Conservation (phyloP, 2,329 filamentous ascomycete genomes). For the Talaromyces sp. region DNA sequence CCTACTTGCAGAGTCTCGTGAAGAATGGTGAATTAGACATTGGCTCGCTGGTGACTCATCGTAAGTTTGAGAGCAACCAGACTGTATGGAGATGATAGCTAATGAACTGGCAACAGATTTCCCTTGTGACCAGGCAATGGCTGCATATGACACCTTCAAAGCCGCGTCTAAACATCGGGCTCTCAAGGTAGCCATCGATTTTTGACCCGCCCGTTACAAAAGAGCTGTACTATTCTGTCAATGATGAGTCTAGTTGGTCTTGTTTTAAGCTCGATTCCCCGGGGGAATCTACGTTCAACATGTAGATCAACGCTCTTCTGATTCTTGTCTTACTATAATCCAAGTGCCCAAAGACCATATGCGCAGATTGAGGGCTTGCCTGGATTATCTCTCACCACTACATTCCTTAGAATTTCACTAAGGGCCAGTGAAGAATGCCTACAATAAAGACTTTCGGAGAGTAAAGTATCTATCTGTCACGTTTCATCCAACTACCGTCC, state of each 20-base stretch:
- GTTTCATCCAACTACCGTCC: too few species aligned
- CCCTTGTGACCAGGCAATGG: neutral
- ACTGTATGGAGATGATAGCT: neutral
- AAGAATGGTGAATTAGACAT: constrained; percentile 1
- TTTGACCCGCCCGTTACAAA: neutral
- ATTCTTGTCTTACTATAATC: neutral
- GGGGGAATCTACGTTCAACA: neutral
- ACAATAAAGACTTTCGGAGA: too few species aligned
- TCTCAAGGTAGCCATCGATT: neutral
- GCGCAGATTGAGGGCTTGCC: too few species aligned
- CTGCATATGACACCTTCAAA: neutral
- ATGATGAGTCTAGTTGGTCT: neutral
- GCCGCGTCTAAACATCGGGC: neutral
- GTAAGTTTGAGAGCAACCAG: neutral
- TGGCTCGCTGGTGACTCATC: neutral
- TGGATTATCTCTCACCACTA: too few species aligned
- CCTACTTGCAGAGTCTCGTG: neutral
- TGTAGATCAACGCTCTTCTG: neutral
- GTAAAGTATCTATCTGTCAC: too few species aligned
- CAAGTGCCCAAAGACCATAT: neutral
- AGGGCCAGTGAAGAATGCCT: too few species aligned
- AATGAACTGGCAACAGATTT: neutral
- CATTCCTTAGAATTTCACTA: too few species aligned
- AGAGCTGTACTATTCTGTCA: neutral
- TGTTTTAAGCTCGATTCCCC: neutral